phyloP scores from a whole-genome alignment of 192 early-diverging fungal genomes.

The Coemansia aciculifera region DNA sequence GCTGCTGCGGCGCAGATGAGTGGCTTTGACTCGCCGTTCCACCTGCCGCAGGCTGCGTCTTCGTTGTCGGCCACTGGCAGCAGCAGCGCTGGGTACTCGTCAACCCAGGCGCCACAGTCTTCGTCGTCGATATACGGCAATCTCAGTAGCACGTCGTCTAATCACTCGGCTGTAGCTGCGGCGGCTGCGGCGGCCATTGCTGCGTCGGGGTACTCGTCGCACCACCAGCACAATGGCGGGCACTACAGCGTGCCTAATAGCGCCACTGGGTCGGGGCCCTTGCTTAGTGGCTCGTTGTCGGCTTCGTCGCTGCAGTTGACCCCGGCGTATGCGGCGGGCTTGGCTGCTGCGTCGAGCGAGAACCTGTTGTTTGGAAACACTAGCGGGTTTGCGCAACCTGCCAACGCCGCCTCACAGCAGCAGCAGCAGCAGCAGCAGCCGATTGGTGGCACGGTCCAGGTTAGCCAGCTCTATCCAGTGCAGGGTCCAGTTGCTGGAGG shows the following conservation, averaged over 20 bases:
- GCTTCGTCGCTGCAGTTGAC: neutral
- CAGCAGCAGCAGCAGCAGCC: neutral
- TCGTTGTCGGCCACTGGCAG: slow-evolving; percentile 1
- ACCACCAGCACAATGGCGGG: slow-evolving; percentile 4
- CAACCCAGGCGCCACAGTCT: neutral
- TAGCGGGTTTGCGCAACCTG: neutral
- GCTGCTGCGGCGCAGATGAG: slow-evolving; percentile 23
- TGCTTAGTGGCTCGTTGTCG: neutral
- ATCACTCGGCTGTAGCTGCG: slow-evolving; percentile 4
- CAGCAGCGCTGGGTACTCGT: neutral
- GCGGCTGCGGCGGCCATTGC: slow-evolving; percentile 16
- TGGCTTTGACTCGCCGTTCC: slow-evolving; percentile 50
- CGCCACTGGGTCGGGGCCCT: slow-evolving; percentile 2
- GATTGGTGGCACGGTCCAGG: slow-evolving; percentile 26
- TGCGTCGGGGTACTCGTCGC: neutral
- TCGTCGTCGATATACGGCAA: neutral
- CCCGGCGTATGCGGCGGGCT: slow-evolving; percentile 1
- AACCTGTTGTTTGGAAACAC: neutral
- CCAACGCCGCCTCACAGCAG: slow-evolving; percentile 12
- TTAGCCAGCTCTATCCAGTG: slow-evolving; percentile 76
- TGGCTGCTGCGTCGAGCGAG: slow-evolving; percentile 13
- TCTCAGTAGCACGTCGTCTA: neutral
- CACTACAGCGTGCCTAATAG: neutral
- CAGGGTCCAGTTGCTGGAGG: slow-evolving; percentile 88
- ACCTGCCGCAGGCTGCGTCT: slow-evolving; percentile 34